Percentiles rank a stretch among this genome's conserved stretches.
phyloP scores from a whole-genome alignment of 495 filamentous ascomycete genomes.

The Penicillium antarcticum region DNA sequence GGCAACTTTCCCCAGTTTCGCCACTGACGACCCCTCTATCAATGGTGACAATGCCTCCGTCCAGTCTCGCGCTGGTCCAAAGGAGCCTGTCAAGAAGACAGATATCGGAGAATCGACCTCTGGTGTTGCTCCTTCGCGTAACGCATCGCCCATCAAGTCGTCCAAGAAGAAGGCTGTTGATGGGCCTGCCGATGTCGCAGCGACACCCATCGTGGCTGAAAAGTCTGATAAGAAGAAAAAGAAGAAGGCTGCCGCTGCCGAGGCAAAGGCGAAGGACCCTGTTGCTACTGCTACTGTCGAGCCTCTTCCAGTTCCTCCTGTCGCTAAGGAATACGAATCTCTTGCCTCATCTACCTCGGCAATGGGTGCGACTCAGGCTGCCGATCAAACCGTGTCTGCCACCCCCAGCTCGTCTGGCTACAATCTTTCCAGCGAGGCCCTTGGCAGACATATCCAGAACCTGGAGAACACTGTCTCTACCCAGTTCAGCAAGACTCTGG shows the following conservation, averaged over 20 bases:
- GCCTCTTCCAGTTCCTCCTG: slow-evolving; percentile 9
- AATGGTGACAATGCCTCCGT: slow-evolving; percentile 45
- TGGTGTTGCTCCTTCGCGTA: slow-evolving; percentile 33
- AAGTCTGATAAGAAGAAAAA: slow-evolving; percentile 58
- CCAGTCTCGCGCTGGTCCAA: slow-evolving; percentile 30
- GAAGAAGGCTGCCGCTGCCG: slow-evolving; percentile 48
- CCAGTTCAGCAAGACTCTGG: slow-evolving; percentile 55
- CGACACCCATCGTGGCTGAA: slow-evolving; percentile 36
- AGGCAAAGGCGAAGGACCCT: slow-evolving; percentile 33
- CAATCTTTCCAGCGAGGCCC: slow-evolving; percentile 34
- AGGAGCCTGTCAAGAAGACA: slow-evolving; percentile 40
- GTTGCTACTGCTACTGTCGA: slow-evolving; percentile 16
- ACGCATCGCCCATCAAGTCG: slow-evolving; percentile 41
- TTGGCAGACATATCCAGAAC: slow-evolving; percentile 52
- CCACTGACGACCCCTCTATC: slow-evolving; percentile 46
- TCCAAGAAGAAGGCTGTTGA: slow-evolving; percentile 42
- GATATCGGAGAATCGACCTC: slow-evolving; percentile 22
- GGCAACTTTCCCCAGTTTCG: slow-evolving; percentile 38
- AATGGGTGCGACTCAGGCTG: slow-evolving; percentile 4
- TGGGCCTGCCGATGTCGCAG: slow-evolving; percentile 33
- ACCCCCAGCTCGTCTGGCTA: slow-evolving; percentile 1
- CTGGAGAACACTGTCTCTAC: slow-evolving; percentile 52
- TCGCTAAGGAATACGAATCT: slow-evolving; percentile 13
- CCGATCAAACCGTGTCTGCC: slow-evolving; percentile 2
- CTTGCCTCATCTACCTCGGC: slow-evolving; percentile 15